phyloP scores from a whole-genome alignment of 495 filamentous ascomycete species.

The Hypoxylon crocopeplum region DNA sequence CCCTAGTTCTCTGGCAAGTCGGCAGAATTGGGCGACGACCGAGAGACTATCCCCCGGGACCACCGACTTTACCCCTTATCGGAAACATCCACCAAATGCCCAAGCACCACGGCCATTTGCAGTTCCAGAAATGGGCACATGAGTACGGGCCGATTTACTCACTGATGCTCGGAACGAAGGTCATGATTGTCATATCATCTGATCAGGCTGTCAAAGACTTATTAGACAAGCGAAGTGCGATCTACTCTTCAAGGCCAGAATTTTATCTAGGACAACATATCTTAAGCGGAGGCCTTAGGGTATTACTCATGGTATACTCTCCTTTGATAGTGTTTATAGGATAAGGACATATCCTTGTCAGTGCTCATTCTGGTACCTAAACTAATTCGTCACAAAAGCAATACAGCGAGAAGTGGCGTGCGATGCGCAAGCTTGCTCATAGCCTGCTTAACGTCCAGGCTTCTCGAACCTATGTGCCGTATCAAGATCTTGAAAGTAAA shows the following conservation, averaged over 20 bases:
- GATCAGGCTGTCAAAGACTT: conserved; percentile 7
- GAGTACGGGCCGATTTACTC: conserved; percentile 49
- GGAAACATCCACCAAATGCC: conserved; percentile 42
- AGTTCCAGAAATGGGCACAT: conserved; percentile 48
- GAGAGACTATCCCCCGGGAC: conserved; percentile 43
- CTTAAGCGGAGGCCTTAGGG: background rate
- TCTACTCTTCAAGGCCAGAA: background rate
- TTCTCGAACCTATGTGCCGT: conserved; percentile 26
- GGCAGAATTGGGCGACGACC: conserved; percentile 24
- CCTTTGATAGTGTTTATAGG: no score
- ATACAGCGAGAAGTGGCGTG: background rate
- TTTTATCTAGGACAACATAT: background rate
- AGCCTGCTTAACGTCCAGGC: conserved; percentile 13
- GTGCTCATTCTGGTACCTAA: no score
- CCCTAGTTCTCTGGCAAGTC: background rate
- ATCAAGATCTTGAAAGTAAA: background rate
- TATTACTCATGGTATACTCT: background rate
- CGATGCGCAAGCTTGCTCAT: background rate
- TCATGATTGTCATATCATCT: conserved; percentile 41
- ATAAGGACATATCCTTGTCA: no score
- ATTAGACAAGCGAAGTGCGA: conserved; percentile 44
- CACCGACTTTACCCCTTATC: conserved; percentile 45
- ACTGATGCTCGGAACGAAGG: conserved; percentile 48
- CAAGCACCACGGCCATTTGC: conserved; percentile 39
- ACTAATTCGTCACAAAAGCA: background rate